Evolutionary conservation across 202 grass and related monocot species (phyloP).

Genomic region (Setaria viridis): DNA sequence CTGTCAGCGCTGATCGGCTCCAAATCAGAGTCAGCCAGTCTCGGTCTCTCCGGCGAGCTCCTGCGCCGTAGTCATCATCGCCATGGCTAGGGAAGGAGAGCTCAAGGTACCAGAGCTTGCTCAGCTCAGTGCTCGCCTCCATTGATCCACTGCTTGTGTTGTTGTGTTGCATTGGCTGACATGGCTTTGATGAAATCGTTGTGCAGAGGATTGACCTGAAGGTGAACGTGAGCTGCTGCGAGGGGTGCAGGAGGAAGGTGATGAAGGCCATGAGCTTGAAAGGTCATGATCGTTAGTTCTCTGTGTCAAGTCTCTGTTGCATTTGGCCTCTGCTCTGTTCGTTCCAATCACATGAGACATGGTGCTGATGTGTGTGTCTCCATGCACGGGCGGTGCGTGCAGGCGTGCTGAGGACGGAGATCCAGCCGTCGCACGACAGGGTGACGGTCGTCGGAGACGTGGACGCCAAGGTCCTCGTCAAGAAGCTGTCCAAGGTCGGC

Average conservation of each 20-base stretch:
- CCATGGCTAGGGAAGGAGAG: conserved; percentile 73
- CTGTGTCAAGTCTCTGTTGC: not conserved
- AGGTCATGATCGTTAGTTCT: conserved; percentile 38
- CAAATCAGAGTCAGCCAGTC: not conserved
- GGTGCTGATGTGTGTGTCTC: conserved; percentile 1
- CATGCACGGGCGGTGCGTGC: not conserved
- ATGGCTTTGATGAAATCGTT: not conserved
- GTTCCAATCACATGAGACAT: not conserved
- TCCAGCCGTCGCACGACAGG: conserved; percentile 76
- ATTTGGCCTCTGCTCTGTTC: not conserved
- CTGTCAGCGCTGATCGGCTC: conserved; percentile 24
- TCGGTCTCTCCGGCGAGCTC: conserved; percentile 23
- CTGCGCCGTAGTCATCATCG: conserved; percentile 50
- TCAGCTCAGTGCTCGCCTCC: not conserved
- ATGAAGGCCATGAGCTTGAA: conserved; percentile 82
- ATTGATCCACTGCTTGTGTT: not conserved
- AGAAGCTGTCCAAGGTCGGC: conserved; percentile 72
- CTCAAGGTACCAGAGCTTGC: conserved; percentile 50
- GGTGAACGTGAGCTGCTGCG: conserved; percentile 92
- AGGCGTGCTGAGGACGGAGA: conserved; percentile 87
- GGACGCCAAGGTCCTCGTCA: conserved; percentile 63
- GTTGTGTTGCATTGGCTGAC: not conserved
- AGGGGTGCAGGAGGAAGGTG: conserved; percentile 93
- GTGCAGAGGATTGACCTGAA: conserved; percentile 91
- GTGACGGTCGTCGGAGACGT: conserved; percentile 80